phyloP scores from a whole-genome alignment of 1,139 yeast species.

The Nakaseomyces glabratus region DNA sequence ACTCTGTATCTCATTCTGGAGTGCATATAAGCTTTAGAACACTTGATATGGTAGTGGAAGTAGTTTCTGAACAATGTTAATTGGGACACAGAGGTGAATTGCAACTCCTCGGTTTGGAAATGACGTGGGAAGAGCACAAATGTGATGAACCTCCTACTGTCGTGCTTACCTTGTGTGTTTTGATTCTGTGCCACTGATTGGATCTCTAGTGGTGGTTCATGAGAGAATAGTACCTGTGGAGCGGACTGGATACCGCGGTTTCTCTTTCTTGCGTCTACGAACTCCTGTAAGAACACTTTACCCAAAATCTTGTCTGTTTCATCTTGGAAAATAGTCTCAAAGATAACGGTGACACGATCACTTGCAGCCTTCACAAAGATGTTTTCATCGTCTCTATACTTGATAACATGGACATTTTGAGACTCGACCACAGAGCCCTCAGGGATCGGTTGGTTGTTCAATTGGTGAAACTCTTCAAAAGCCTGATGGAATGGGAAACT shows the following conservation, averaged over 20 bases:
- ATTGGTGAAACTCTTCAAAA: slow-evolving; percentile 63
- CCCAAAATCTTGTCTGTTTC: slow-evolving; percentile 96
- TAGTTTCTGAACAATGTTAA: slow-evolving; percentile 89
- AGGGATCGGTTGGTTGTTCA: slow-evolving; percentile 43
- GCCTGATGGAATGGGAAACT: slow-evolving; percentile 93
- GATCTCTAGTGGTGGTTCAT: slow-evolving; percentile 84
- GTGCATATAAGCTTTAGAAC: slow-evolving; percentile 97
- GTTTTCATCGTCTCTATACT: slow-evolving; percentile 89
- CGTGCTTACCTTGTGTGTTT: slow-evolving; percentile 33
- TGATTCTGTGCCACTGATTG: slow-evolving; percentile 12
- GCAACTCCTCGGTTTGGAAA: slow-evolving; percentile 41
- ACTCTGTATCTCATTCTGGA: slow-evolving; percentile 97
- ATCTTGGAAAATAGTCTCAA: slow-evolving; percentile 89
- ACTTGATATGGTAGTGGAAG: slow-evolving; percentile 96
- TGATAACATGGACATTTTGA: slow-evolving; percentile 57
- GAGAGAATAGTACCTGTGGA: slow-evolving; percentile 91
- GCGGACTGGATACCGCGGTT: slow-evolving; percentile 94
- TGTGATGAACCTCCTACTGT: slow-evolving; percentile 64
- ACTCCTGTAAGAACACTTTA: slow-evolving; percentile 91
- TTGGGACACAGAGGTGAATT: slow-evolving; percentile 60
- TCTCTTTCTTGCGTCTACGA: slow-evolving; percentile 92
- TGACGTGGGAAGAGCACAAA: slow-evolving; percentile 61
- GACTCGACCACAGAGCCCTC: slow-evolving; percentile 29
- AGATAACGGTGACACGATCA: slow-evolving; percentile 93
- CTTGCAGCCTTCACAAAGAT: slow-evolving; percentile 86